Base-by-base conservation (phyloP, 2,329 filamentous ascomycete genomes). In the Colletotrichum lupini region DNA sequence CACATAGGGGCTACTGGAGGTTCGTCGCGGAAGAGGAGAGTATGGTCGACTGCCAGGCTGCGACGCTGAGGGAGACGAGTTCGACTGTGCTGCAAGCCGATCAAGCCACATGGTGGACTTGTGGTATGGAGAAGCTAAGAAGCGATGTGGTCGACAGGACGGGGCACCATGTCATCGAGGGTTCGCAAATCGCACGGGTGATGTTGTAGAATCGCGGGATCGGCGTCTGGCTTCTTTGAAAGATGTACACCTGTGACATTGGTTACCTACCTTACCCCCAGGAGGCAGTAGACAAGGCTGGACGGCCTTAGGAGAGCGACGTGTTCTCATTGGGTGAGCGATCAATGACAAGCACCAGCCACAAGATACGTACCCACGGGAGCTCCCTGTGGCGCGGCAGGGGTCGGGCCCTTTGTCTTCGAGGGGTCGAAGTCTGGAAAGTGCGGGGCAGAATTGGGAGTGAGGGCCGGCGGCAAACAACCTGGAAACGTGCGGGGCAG, bases 81-180 rank as follows among this genome's bases (percentile, higher is more conserved):
- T 91, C 70, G 92, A 89, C 82, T 93, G 92, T 78, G 89, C 91
- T 76, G 93, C 92, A 76, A 97, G 91, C 81, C 95, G 93, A 85
- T 98, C 95, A 80, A 97, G 91, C 95, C 95, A 98, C 94, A 97
- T 97, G 78, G 78, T 76, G 72, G 74, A 58, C 62, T 72, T 72
- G 52, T 67, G 52, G 5, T 58, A 46, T 28, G 59, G 32, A 35
- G 24, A 63, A 72, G 74, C 76, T 75, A 71, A 60, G 32, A 65
- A 55, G 76, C 73, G 30, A 22, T 73, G 14, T 57, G 60, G 11
- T 55, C 24, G 46, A 32, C 49, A 8, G 11, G 52, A 14, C 32
- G 28, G 26, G 35, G 53, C 46, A 73, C 67, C 67, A 71, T 73
- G 56, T 56, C 67, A 71, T 66, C 56, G 49, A 42, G 28, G 22